Conservation (phyloP, 2,329 filamentous ascomycete species). For the Diaporthe citri region DNA sequence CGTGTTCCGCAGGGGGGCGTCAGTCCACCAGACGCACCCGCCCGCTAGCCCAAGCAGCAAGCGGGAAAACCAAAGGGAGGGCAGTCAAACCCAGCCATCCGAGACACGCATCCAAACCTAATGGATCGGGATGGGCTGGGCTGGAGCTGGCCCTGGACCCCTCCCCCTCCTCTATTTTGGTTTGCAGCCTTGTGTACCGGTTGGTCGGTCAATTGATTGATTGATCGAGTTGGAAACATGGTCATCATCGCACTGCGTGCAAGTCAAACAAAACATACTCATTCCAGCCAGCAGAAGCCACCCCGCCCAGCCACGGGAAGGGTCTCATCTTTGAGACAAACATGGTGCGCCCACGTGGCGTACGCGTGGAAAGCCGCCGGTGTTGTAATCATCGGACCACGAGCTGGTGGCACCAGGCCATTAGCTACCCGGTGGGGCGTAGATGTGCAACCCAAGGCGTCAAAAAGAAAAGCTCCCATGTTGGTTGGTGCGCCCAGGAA, state of each 20-base stretch:
- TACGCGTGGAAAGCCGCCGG: slow-evolving; percentile 16
- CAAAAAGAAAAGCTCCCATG: neutral
- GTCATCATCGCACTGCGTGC: too few relatives aligned
- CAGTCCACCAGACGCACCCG: neutral
- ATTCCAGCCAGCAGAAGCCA: slow-evolving; percentile 10
- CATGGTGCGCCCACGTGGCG: slow-evolving; percentile 21
- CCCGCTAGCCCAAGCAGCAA: neutral
- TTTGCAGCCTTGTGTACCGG: neutral
- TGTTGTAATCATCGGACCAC: neutral
- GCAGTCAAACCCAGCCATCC: neutral
- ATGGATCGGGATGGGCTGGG: neutral
- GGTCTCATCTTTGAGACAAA: slow-evolving; percentile 19
- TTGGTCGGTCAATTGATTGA: neutral
- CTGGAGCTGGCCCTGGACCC: neutral
- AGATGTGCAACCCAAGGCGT: neutral
- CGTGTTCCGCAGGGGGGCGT: neutral
- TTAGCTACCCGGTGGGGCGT: neutral
- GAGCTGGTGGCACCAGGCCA: slow-evolving; percentile 2
- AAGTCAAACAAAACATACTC: neutral
- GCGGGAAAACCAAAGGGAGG: neutral
- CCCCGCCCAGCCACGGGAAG: neutral
- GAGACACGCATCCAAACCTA: slow-evolving; percentile 8
- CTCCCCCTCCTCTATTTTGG: neutral
- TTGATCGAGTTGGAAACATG: neutral
- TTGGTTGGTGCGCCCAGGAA: neutral